These are phyloP conservation scores for Lentithecium fluviatile DNA, from an alignment of 495 filamentous ascomycete genomes.

Conservation along the genomic window DNA sequence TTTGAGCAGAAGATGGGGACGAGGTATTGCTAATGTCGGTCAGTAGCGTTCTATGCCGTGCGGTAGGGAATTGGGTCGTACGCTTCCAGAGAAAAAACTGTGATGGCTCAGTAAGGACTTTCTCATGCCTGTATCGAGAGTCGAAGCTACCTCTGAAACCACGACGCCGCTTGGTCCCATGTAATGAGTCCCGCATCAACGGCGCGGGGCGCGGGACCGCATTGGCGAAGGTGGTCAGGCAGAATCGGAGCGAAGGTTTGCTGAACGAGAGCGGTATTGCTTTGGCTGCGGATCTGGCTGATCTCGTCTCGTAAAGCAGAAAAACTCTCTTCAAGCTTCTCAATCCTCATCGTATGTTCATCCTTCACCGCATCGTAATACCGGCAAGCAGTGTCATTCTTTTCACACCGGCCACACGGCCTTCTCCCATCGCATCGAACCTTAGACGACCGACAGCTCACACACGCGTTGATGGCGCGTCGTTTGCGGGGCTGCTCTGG, in stretches of 20 bases:
- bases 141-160: slow-evolving; percentile 19
- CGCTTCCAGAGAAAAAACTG: slow-evolving; percentile 25
- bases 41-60: not conserved
- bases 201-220: not conserved
- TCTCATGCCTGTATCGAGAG: not conserved
- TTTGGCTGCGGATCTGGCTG: not conserved
- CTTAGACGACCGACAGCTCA: slow-evolving; percentile 14
- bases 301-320: not conserved
- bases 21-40: slow-evolving; percentile 8
- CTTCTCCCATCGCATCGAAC: slow-evolving; percentile 17
- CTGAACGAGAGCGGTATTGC: not conserved
- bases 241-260: not conserved
- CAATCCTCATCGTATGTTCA: slow-evolving; percentile 1
- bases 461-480: slow-evolving; percentile 21
- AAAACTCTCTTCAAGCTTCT: slow-evolving; percentile 12
- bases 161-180: slow-evolving; percentile 13
- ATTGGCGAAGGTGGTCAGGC: not conserved
- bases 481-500: slow-evolving; percentile 14
- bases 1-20: slow-evolving; percentile 22
- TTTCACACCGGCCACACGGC: slow-evolving; percentile 15
- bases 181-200: slow-evolving; percentile 9
- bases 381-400: slow-evolving; percentile 5
- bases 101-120: not conserved
- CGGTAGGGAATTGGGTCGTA: not conserved
- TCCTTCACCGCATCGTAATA: slow-evolving; percentile 19